Evolutionary conservation across 2,329 filamentous ascomycete species (phyloP).

Genomic region (Apiospora arundinis): DNA sequence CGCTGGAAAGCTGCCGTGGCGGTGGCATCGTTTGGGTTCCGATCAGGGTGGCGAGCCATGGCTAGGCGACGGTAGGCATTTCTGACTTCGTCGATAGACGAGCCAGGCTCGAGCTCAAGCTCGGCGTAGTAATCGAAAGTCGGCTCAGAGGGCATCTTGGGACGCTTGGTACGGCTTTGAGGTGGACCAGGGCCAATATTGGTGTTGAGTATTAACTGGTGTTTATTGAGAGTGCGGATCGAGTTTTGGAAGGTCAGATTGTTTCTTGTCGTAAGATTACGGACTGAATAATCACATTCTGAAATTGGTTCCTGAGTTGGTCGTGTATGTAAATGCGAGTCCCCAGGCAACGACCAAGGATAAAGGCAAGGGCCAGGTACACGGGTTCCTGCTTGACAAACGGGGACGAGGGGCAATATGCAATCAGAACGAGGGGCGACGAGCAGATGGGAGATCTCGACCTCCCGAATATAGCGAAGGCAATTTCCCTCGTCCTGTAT

Average conservation of each 20-base stretch:
- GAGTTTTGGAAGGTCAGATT: too few species aligned
- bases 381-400: not conserved
- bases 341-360: not conserved
- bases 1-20: not conserved
- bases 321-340: too few species aligned
- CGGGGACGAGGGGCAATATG: not conserved
- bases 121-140: not conserved
- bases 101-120: not conserved
- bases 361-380: not conserved
- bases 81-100: not conserved
- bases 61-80: not conserved
- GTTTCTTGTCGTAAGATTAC: too few species aligned
- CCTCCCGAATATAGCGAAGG: too few species aligned
- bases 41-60: not conserved
- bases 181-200: not conserved
- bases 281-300: too few species aligned
- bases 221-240: too few species aligned
- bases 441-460: not conserved
- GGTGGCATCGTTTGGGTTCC: not conserved
- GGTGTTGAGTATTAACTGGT: too few species aligned
- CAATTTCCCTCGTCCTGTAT: not conserved
- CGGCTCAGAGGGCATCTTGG: not conserved
- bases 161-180: too few species aligned
- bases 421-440: not conserved
- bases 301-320: too few species aligned